Conservation (phyloP, 2,329 filamentous ascomycete species). For the Penicillium sp. region DNA sequence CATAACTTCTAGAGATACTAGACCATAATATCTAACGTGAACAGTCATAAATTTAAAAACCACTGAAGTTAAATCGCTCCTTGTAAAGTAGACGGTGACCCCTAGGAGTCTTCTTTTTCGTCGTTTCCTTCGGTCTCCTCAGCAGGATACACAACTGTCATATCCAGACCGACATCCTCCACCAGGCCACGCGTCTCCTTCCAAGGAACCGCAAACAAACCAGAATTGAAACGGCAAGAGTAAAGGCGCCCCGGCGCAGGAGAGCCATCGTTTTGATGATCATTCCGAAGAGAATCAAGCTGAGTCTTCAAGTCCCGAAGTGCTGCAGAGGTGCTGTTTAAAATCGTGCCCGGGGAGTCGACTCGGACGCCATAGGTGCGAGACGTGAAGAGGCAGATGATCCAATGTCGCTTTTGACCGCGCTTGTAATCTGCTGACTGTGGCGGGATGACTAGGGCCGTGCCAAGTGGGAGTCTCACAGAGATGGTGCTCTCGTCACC, state of each 20-base stretch:
- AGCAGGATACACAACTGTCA: conserved; percentile 35
- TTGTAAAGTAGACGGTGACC: no score
- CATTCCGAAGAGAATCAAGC: conserved; percentile 25
- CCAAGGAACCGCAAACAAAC: conserved; percentile 58
- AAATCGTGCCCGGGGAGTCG: conserved; percentile 42
- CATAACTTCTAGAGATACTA: background rate
- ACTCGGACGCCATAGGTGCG: conserved; percentile 46
- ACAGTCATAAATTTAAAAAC: no score
- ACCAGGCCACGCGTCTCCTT: conserved; percentile 47
- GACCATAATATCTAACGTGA: no score
- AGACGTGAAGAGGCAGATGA: conserved; percentile 61
- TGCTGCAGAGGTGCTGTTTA: conserved; percentile 50
- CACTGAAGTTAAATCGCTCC: no score
- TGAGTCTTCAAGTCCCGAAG: conserved; percentile 49
- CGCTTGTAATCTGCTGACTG: conserved; percentile 35
- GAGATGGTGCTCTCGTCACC: conserved; percentile 6
- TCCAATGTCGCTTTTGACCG: conserved; percentile 47
- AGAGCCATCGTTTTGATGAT: conserved; percentile 8
- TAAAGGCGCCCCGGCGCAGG: conserved; percentile 37
- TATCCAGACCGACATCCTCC: conserved; percentile 35
- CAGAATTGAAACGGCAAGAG: conserved; percentile 59
- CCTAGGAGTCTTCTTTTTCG: background rate
- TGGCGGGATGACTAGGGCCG: conserved; percentile 55
- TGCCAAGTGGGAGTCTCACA: conserved; percentile 42
- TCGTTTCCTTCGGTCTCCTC: conserved; percentile 8